phyloP scores from a whole-genome alignment of 208 protist species.

The Crithidia brevicula region DNA sequence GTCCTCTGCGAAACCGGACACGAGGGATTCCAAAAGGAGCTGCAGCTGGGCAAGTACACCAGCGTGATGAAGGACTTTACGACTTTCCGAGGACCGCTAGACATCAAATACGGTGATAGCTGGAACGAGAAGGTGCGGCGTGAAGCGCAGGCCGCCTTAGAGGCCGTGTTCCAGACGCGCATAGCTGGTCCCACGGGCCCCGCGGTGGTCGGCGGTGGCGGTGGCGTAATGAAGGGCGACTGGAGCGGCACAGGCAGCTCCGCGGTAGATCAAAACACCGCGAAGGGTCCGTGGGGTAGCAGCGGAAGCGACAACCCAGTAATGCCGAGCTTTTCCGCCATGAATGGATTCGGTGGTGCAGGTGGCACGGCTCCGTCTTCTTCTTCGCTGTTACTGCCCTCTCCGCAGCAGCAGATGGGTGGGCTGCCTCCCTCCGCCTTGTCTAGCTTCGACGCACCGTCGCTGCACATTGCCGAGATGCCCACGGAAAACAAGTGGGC shows the following conservation, averaged over 20 bases:
- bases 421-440: background rate
- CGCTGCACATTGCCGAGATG: constrained; percentile 45
- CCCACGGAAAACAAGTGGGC: constrained; percentile 52
- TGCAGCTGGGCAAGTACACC: constrained; percentile 43
- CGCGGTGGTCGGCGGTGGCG: background rate
- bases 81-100: constrained; percentile 48
- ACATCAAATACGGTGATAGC: constrained; percentile 50
- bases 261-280: background rate
- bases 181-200: background rate
- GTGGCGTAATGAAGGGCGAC: constrained; percentile 2
- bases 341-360: background rate
- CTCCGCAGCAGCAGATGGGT: background rate
- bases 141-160: constrained; percentile 51
- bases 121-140: constrained; percentile 70
- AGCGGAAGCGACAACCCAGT: background rate
- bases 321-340: constrained; percentile 5
- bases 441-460: constrained; percentile 1
- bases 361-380: background rate
- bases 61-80: constrained; percentile 39
- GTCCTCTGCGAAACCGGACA: constrained; percentile 67
- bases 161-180: constrained; percentile 50
- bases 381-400: too few relatives aligned
- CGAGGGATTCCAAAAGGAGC: constrained; percentile 65
- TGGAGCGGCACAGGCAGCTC: constrained; percentile 18
- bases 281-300: constrained; percentile 5